Base-by-base conservation (phyloP, 192 early-diverging fungal genomes). In the Martensiomyces pterosporus region DNA sequence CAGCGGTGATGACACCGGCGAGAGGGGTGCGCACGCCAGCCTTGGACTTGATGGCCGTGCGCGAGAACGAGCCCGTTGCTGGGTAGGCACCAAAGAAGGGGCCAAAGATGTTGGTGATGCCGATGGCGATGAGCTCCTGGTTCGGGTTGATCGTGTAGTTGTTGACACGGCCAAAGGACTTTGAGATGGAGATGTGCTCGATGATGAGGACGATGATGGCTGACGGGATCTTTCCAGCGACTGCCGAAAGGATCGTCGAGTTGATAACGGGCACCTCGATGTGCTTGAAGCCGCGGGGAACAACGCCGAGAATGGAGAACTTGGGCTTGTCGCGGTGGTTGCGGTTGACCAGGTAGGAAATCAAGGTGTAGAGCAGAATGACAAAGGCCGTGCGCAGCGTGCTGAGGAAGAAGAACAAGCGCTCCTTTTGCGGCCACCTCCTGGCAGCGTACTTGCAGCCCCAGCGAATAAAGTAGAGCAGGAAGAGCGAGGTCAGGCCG, bases 61-160 rank as follows among this genome's bases (percentile, higher is more conserved):
- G 81, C 7, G 87, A 88, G 75, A 93, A 91, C 7, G 87, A 88
- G 36, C 89, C 91, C 19, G 91, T 90, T 0, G 82, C 72, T 22
- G 89, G 81, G 59, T 82, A 90, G 17, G 79, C 83, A 32, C 79
- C 71, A 57, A 93, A 82, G 64, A 92, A 88, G 1, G 83, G 79
- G 24, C 79, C 85, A 51, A 85, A 41, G 17, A 84, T 36, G 72
- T 93, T 93, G 29, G 85, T 76, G 8, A 81, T 16, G 29, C 91
- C 91, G 27, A 93, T 68, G 1, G 89, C 80, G 38, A 90, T 73
- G 26, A 86, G 47, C 58, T 93, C 91, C 72, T 93, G 89, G 71
- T 82, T 88, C 39, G 82, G 47, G 39, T 83, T 68, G 64, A 71
- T 71, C 37, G 61, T 79, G 73, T 92, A 92, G 32, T 86, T 79